Evolutionary conservation across 305 asterid genomes (phyloP), one percentile per base, ranked within the genome.

Genomic region (Coffea humblotiana): DNA sequence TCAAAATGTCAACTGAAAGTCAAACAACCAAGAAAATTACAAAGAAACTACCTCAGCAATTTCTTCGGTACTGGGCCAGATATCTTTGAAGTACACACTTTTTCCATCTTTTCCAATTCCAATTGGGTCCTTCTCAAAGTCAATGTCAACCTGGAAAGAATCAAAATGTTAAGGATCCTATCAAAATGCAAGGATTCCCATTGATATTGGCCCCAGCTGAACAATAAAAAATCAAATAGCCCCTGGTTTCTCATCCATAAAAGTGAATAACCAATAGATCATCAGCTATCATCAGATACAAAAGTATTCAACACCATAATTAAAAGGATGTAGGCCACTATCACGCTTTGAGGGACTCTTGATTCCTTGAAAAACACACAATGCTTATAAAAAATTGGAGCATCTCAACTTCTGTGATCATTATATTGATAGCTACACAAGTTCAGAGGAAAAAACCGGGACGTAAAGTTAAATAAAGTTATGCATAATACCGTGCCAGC

Each of bases 61-160:
- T 90, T 95, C 98, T 88, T 88, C 95, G 74, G 84, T 93, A 80
- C 88, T 87, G 37, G 98, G 98, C 98, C 98, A 93, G 79, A 95
- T 89, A 79, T 95, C 96, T 86, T 72, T 91, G 81, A 94, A 90
- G 87, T 89, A 93, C n/a, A 94, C 91, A 79, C 83, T 84, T 74
- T 85, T 86, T 35, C 97, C 98, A 83, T 90, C 94, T 89, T 90
- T 93, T 75, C 94, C 96, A 83, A 83, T 90, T 79, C 98, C 98
- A 82, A 95, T 86, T 67, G 98, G 98, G 82, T 95, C 98, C 81
- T 87, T 91, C 86, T 93, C 97, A 64, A 95, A 95, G 79, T 93
- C 97, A 16, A 93, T 94, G 87, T 94, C 96, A 80, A 94, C 97
- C 97, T 94, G 84, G 76, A 79, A 77, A 78, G 63, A 54, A 80